Base-by-base conservation (phyloP, 192 early-diverging fungal genomes). In the Backusella luteola region DNA sequence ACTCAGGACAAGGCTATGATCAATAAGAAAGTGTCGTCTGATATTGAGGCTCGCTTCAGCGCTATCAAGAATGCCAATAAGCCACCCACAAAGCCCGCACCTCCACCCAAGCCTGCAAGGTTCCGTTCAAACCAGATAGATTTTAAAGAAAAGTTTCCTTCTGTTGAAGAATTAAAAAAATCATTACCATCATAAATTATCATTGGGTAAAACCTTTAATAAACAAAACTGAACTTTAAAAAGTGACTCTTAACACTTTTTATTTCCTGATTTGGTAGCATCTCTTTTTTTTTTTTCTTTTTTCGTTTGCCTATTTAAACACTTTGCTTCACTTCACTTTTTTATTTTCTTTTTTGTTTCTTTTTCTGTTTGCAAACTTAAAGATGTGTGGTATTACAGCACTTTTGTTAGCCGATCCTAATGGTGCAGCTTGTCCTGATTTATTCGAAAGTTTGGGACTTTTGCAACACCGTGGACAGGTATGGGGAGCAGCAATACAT, bases 381-480 rank as follows among this genome's bases (percentile, higher is more conserved):
- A 63, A 29, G 6, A 98, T 98, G 96, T 98, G 96, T 77, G 96
- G 96, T 73, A 95, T 98, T 74, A 87, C 88, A 76, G 95, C 91
- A 67, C 78, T 96, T 66, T 83, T 97, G 76, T 84, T 97, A 52
- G 92, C 94, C 15, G 95, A 98, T 83, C 83, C 89, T 42, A 87
- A 84, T 73, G 82, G 86, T 73, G 86, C 86, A 44, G 94, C 94
- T 39, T 94, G 90, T 77, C 83, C 91, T 41, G 98, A 99, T 85
- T 82, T 99, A 39, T 94, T 95, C 80, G 98, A 99, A 82, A 94
- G 93, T 59, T 88, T 99, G 49, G 96, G 96, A 17, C 89, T 99
- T 34, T 81, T 99, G 59, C 98, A 99, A 83, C 98, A 99, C 85
- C 92, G 98, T 80, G 97, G 98, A 42, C 98, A 99, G 93, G 98